Percentiles rank a stretch among this genome's conserved stretches.
Evolutionary conservation across 768 basidiomycete species (phyloP).

Genomic region (Mycena pura): DNA sequence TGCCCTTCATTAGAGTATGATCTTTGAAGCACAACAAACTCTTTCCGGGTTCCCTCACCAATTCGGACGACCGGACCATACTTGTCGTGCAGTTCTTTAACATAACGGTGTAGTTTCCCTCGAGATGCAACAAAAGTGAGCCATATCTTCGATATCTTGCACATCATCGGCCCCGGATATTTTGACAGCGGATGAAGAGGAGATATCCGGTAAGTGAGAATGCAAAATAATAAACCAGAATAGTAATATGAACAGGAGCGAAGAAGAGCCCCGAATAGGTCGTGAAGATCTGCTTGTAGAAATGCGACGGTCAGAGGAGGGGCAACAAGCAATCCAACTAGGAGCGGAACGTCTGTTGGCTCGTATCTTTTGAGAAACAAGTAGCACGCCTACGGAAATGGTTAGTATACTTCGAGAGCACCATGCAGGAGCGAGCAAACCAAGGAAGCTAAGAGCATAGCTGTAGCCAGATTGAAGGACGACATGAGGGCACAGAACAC

Average conservation of each 20-base stretch:
- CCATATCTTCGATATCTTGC: constrained; percentile 48
- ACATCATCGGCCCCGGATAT: constrained; percentile 53
- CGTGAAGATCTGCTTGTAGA: background rate
- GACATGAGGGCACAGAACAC: too few relatives aligned
- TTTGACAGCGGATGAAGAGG: constrained; percentile 53
- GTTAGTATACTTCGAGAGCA: too few relatives aligned
- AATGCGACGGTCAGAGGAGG: background rate
- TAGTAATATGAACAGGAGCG: constrained; percentile 1
- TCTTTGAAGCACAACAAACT: background rate
- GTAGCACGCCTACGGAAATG: background rate
- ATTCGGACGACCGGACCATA: constrained; percentile 63
- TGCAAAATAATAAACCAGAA: constrained; percentile 23
- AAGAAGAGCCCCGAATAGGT: background rate
- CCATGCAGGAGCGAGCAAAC: too few relatives aligned
- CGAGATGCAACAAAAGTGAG: constrained; percentile 35
- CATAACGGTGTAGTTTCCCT: constrained; percentile 52
- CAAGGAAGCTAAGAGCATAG: too few relatives aligned
- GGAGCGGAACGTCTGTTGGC: background rate
- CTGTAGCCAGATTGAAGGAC: too few relatives aligned
- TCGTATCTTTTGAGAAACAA: constrained; percentile 10
- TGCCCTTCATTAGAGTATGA: constrained; percentile 19
- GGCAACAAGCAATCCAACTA: background rate
- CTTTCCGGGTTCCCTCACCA: constrained; percentile 50
- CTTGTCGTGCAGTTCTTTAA: constrained; percentile 50
- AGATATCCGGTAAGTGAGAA: constrained; percentile 49